These are phyloP conservation scores for Kazachstania viticola DNA, from an alignment of 805 yeast species.

Conservation along the genomic window DNA sequence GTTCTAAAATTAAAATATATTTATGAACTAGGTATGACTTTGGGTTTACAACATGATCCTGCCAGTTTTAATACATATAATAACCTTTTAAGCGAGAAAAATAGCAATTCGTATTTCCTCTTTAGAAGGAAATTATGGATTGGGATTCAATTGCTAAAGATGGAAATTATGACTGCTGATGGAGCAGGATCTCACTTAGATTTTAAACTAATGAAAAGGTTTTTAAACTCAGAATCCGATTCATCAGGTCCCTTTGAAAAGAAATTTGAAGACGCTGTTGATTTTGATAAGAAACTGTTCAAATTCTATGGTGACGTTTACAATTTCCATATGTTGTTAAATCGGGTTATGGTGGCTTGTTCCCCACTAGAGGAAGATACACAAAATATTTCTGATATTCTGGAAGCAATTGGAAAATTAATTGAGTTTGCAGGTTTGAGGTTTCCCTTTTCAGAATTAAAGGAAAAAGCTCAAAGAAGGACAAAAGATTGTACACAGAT, in stretches of 20 bases:
- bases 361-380: constrained; percentile 1
- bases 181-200: constrained; percentile 4
- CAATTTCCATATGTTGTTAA: constrained; percentile 7
- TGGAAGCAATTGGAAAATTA: constrained; percentile 5
- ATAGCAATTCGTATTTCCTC: background rate
- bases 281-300: constrained; percentile 4
- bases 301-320: constrained; percentile 8
- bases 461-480: no score
- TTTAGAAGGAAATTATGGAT: constrained; percentile 12
- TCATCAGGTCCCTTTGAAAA: background rate
- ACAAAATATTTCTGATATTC: constrained; percentile 5
- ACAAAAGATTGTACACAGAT: no score
- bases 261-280: background rate
- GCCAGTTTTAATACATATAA: constrained; percentile 1
- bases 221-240: constrained; percentile 1
- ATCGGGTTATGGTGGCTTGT: constrained; percentile 4
- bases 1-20: constrained; percentile 4
- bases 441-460: constrained; percentile 8
- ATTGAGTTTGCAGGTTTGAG: constrained; percentile 4
- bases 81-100: no score
- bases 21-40: constrained; percentile 2
- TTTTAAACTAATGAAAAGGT: constrained; percentile 5
- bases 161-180: constrained; percentile 5
- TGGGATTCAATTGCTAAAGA: constrained; percentile 10
- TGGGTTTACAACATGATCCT: constrained; percentile 8